Conservation (phyloP, 805 yeast species). For the Ogataea methylovora region DNA sequence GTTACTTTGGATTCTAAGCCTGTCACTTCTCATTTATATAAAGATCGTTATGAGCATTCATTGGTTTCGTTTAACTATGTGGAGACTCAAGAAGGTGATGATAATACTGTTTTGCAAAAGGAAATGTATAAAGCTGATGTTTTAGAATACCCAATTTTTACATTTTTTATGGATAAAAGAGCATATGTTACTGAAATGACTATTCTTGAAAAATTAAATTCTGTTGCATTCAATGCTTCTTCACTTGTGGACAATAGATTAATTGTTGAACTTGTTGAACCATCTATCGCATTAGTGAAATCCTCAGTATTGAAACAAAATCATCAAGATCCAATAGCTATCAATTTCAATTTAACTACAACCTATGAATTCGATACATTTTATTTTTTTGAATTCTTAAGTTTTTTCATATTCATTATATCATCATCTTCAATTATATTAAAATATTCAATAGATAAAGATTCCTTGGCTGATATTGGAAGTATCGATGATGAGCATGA, state of each 20-base stretch:
- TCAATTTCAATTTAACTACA: conserved; percentile 18
- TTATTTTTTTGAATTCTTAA: conserved; percentile 48
- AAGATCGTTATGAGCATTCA: too few relatives aligned
- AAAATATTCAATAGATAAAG: conserved; percentile 27
- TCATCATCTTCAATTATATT: conserved; percentile 41
- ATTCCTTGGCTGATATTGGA: conserved; percentile 8
- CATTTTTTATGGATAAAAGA: conserved; percentile 20
- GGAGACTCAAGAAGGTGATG: too few relatives aligned
- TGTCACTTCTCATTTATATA: conserved; percentile 2
- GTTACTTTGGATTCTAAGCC: too few relatives aligned
- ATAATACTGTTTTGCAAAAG: too few relatives aligned
- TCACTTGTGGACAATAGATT: too few relatives aligned
- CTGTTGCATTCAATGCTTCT: too few relatives aligned
- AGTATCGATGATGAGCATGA: conserved; percentile 4
- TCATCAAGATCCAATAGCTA: too few relatives aligned
- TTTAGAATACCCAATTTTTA: conserved; percentile 10
- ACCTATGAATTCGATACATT: conserved; percentile 39
- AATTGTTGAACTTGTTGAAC: too few relatives aligned
- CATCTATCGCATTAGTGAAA: too few relatives aligned
- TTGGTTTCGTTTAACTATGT: too few relatives aligned
- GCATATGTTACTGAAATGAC: conserved; percentile 21
- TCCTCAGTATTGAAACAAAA: too few relatives aligned
- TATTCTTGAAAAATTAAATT: conserved; percentile 4
- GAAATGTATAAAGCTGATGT: conserved; percentile 4
- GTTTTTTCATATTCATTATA: conserved; percentile 42